Evolutionary conservation across 2,329 filamentous ascomycete species (phyloP).

Genomic region (Hortaea sp.): DNA sequence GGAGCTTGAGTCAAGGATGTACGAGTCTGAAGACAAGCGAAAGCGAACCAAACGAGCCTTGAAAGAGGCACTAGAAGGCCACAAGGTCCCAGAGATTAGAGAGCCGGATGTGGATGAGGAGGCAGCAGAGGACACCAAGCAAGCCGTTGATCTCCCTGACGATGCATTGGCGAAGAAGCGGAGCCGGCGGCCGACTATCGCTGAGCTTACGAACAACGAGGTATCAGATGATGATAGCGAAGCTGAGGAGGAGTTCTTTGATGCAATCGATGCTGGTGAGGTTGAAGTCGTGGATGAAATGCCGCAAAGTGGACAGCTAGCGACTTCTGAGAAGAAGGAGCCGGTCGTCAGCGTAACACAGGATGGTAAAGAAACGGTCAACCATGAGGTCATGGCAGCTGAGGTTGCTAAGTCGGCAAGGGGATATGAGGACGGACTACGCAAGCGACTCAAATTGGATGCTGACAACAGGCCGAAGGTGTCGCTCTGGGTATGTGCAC

Average conservation of each 20-base stretch:
- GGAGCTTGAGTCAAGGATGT: slow-evolving; percentile 74
- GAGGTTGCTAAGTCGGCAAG: slow-evolving; percentile 71
- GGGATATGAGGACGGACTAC: slow-evolving; percentile 84
- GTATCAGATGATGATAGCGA: slow-evolving; percentile 75
- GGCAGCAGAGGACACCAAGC: slow-evolving; percentile 2
- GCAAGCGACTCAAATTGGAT: slow-evolving; percentile 74
- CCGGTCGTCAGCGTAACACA: slow-evolving; percentile 1
- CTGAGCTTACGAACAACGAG: slow-evolving; percentile 53
- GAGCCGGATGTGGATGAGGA: background rate
- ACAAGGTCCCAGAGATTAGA: slow-evolving; percentile 1
- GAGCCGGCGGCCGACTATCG: slow-evolving; percentile 56
- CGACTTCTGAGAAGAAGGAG: background rate
- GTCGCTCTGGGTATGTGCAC: slow-evolving; percentile 70
- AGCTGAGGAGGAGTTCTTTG: slow-evolving; percentile 89
- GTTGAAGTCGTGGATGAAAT: slow-evolving; percentile 67
- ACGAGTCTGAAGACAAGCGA: slow-evolving; percentile 81
- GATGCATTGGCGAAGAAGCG: slow-evolving; percentile 8
- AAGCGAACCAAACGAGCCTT: slow-evolving; percentile 82
- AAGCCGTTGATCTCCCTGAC: slow-evolving; percentile 15
- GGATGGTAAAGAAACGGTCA: slow-evolving; percentile 4
- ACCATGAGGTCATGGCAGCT: slow-evolving; percentile 27
- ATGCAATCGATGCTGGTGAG: slow-evolving; percentile 87
- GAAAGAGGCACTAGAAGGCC: slow-evolving; percentile 66
- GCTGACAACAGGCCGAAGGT: slow-evolving; percentile 88
- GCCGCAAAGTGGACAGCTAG: slow-evolving; percentile 32